A percentile compares a stretch with the other conserved stretches of the same genome.
phyloP scores from a whole-genome alignment of 192 early-diverging fungal genomes.

The Backusella parvicylindrica region DNA sequence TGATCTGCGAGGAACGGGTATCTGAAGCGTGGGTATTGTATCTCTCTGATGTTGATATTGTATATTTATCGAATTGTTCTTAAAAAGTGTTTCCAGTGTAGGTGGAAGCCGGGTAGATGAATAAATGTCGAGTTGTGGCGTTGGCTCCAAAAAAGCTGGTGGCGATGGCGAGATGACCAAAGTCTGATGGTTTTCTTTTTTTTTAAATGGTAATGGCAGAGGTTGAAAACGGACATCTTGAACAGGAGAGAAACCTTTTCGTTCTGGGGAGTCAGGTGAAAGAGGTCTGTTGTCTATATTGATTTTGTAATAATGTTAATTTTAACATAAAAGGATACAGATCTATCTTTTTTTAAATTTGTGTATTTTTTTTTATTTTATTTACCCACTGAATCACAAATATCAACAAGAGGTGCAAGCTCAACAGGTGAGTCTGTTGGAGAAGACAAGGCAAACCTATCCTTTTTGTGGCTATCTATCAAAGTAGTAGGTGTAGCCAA shows the following conservation, averaged over 20 bases:
- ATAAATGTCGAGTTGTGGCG: background rate
- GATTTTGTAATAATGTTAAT: background rate
- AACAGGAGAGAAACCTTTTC: background rate
- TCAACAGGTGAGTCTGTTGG: background rate
- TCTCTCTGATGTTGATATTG: background rate
- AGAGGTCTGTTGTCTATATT: conserved; percentile 13
- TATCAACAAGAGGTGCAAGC: conserved; percentile 1
- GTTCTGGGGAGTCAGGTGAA: conserved; percentile 8
- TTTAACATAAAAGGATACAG: background rate
- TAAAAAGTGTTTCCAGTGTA: background rate
- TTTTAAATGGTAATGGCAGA: background rate
- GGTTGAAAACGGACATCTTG: background rate
- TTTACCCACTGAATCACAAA: conserved; percentile 3
- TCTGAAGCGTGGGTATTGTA: background rate
- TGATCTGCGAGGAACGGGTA: conserved; percentile 6
- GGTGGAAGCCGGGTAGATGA: background rate
- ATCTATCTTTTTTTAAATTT: background rate
- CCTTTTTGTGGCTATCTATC: background rate
- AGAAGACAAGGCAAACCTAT: background rate
- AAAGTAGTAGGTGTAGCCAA: background rate
- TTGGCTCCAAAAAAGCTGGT: conserved; percentile 5
- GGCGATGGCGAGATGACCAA: conserved; percentile 1
- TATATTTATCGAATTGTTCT: background rate
- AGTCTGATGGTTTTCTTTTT: background rate
- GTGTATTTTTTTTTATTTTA: background rate